phyloP scores from a whole-genome alignment of 1,139 yeast species.

The Pneumocystis oryctolagi region DNA sequence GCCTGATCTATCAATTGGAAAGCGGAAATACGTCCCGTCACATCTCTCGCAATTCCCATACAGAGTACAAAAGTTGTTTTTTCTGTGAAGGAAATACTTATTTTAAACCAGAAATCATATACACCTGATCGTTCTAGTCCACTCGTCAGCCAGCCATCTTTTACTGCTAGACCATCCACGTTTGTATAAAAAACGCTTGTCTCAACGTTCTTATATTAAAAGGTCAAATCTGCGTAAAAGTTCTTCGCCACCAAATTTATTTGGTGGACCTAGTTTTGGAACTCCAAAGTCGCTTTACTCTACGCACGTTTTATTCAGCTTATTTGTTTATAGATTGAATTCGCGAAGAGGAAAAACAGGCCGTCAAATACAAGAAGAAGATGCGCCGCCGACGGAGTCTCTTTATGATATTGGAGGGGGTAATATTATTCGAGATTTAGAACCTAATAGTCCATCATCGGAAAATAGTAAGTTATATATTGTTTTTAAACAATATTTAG shows the following conservation, averaged over 20 bases:
- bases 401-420: slow-evolving; percentile 12
- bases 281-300: slow-evolving; percentile 7
- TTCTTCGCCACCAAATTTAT: slow-evolving; percentile 8
- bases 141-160: neutral
- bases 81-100: neutral
- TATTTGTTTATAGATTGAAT: neutral
- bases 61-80: neutral
- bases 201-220: neutral
- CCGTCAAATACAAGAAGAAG: slow-evolving; percentile 4
- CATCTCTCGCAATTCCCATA: neutral
- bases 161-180: neutral
- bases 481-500: neutral
- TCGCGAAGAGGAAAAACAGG: slow-evolving; percentile 1
- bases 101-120: neutral
- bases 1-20: neutral
- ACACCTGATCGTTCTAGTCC: neutral
- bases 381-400: slow-evolving; percentile 13
- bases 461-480: neutral
- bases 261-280: slow-evolving; percentile 14
- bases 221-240: neutral
- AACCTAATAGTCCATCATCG: neutral
- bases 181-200: neutral
- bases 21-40: neutral
- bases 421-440: neutral
- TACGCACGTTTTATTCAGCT: neutral